Evolutionary conservation across 2,329 filamentous ascomycete genomes (phyloP).

Genomic region (Talaromyces sp.): DNA sequence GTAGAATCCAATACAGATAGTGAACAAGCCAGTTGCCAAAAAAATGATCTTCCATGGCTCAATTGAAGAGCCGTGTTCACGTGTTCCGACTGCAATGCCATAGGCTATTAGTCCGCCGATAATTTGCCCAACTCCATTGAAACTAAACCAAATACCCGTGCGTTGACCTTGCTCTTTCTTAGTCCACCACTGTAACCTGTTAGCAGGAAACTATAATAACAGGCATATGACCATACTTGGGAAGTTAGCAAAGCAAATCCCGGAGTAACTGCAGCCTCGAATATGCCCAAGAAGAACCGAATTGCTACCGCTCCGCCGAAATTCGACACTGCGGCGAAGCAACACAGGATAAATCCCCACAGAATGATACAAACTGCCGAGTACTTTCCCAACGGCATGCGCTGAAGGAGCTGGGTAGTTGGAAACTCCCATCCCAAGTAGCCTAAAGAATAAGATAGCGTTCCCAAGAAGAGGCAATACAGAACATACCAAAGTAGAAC

Average conservation of each 20-base stretch:
- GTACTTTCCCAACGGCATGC: constrained; percentile 62
- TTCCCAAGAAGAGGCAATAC: not conserved
- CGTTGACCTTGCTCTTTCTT: constrained; percentile 61
- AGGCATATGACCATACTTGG: constrained; percentile 29
- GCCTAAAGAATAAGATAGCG: constrained; percentile 22
- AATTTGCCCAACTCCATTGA: constrained; percentile 61
- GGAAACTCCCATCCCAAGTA: constrained; percentile 60
- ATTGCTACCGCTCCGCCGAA: constrained; percentile 60
- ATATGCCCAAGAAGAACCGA: constrained; percentile 63
- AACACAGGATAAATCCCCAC: constrained; percentile 58
- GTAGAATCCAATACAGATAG: constrained; percentile 42
- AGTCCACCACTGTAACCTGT: constrained; percentile 58
- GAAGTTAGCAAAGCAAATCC: constrained; percentile 64
- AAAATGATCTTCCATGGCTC: constrained; percentile 63
- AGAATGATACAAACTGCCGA: constrained; percentile 59
- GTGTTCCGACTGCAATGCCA: constrained; percentile 54
- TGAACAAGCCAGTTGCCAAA: constrained; percentile 50
- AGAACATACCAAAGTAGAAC: constrained; percentile 43
- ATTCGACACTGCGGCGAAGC: constrained; percentile 58
- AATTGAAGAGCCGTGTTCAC: constrained; percentile 52
- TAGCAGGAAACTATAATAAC: not conserved
- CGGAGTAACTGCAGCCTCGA: constrained; percentile 64
- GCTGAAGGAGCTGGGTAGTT: constrained; percentile 59
- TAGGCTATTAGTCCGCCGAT: constrained; percentile 60
- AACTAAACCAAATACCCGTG: constrained; percentile 63